Percentiles rank a stretch among this genome's conserved stretches.
Conservation (phyloP, 306 rosid genomes). For the Carpinus fangiana region DNA sequence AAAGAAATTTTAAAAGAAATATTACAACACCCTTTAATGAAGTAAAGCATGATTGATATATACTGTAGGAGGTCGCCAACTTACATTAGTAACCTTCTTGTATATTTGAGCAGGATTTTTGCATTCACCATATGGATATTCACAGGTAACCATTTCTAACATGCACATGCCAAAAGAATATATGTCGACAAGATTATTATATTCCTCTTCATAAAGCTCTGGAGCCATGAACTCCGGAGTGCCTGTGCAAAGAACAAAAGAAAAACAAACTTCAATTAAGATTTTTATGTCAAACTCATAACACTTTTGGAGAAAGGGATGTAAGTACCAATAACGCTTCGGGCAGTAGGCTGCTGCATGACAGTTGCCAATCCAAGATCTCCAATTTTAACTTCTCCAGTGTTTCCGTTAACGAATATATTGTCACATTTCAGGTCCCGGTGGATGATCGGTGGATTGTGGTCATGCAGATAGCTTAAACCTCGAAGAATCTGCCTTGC, state of each 20-base stretch:
- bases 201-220: slow-evolving; percentile 93
- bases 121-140: slow-evolving; percentile 90
- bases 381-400: slow-evolving; percentile 83
- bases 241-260: slow-evolving; percentile 42
- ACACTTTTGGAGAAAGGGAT: not conserved
- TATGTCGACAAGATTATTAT: slow-evolving; percentile 81
- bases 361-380: slow-evolving; percentile 92
- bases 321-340: slow-evolving; percentile 72
- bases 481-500: slow-evolving; percentile 90
- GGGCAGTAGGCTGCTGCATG: slow-evolving; percentile 88
- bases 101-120: slow-evolving; percentile 86
- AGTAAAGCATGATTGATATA: slow-evolving; percentile 16
- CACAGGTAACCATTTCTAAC: slow-evolving; percentile 84
- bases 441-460: slow-evolving; percentile 75
- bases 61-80: slow-evolving; percentile 27
- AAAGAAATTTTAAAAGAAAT: not conserved
- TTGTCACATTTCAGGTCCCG: slow-evolving; percentile 96
- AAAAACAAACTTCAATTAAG: slow-evolving; percentile 6
- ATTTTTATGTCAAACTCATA: slow-evolving; percentile 1
- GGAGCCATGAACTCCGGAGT: slow-evolving; percentile 99
- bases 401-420: slow-evolving; percentile 82
- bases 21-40: not conserved
- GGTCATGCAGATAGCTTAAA: slow-evolving; percentile 71
- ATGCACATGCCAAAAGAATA: slow-evolving; percentile 98
- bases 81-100: slow-evolving; percentile 87